phyloP scores from a whole-genome alignment of 2,329 filamentous ascomycete species.

The Geosmithia flava region DNA sequence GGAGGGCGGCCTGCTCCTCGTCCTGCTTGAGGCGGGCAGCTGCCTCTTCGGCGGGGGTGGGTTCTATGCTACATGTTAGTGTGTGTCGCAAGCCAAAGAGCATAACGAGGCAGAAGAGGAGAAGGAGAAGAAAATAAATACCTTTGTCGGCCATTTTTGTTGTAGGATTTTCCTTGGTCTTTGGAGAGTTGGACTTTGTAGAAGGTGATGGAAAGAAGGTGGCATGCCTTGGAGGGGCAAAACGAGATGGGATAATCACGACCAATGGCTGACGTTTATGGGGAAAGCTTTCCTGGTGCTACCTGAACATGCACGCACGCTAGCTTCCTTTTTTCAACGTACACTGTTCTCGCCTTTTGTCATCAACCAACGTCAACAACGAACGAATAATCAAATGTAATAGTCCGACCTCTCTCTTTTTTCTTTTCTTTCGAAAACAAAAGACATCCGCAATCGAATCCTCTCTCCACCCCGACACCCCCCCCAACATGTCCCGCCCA shows the following conservation, averaged over 20 bases:
- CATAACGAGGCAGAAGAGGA: too few relatives aligned
- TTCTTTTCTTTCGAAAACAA: background rate
- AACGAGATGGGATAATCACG: background rate
- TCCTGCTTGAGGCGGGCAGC: constrained; percentile 58
- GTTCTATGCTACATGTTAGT: too few relatives aligned
- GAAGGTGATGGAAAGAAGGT: background rate
- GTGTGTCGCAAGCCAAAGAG: too few relatives aligned
- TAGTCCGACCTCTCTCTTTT: too few relatives aligned
- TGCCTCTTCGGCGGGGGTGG: constrained; percentile 41
- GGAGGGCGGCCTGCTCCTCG: constrained; percentile 79
- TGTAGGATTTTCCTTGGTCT: background rate
- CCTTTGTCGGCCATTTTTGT: constrained; percentile 7
- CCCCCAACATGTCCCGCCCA: background rate
- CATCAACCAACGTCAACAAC: too few relatives aligned
- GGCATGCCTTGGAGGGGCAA: constrained; percentile 4
- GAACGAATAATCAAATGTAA: too few relatives aligned
- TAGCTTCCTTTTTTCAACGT: background rate
- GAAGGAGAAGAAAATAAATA: background rate
- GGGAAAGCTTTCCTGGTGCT: background rate
- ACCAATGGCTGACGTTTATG: background rate
- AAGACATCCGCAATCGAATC: too few relatives aligned
- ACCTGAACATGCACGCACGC: background rate
- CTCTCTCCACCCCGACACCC: background rate
- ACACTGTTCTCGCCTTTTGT: too few relatives aligned
- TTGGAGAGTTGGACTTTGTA: background rate